Conservation (phyloP, 768 basidiomycete species). For the Suillus weaverae region DNA sequence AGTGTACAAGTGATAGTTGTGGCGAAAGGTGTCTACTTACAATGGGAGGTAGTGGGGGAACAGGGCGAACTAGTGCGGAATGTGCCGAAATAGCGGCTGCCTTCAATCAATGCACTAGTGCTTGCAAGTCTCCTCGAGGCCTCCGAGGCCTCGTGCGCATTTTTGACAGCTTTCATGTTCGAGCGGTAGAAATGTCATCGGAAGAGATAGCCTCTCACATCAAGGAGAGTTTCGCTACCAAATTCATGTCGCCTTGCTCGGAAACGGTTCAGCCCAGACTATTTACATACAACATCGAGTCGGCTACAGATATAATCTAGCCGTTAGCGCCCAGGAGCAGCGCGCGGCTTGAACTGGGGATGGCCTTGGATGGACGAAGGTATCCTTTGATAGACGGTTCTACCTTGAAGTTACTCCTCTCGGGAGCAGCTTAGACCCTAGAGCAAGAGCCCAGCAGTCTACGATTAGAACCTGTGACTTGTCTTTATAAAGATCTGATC, state of each 20-base stretch:
- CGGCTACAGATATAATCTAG: neutral
- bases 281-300: neutral
- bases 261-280: neutral
- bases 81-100: conserved; percentile 23
- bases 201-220: neutral
- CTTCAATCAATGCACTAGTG: neutral
- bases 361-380: conserved; percentile 1
- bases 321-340: neutral
- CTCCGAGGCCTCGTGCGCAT: neutral
- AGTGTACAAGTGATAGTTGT: conserved; percentile 11
- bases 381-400: neutral
- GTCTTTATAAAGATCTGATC: neutral
- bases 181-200: neutral
- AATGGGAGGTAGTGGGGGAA: conserved; percentile 14
- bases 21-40: conserved; percentile 15
- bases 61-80: conserved; percentile 25
- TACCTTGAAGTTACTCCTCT: neutral
- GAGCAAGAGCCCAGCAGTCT: neutral
- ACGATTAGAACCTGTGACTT: neutral
- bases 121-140: neutral
- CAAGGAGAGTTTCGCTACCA: neutral
- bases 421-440: neutral
- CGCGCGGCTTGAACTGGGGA: neutral
- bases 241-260: neutral
- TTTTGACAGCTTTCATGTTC: neutral